These are phyloP conservation scores for Scenedesmus sp. DNA, from an alignment of 163 green algal genomes.

Conservation along the genomic window DNA sequence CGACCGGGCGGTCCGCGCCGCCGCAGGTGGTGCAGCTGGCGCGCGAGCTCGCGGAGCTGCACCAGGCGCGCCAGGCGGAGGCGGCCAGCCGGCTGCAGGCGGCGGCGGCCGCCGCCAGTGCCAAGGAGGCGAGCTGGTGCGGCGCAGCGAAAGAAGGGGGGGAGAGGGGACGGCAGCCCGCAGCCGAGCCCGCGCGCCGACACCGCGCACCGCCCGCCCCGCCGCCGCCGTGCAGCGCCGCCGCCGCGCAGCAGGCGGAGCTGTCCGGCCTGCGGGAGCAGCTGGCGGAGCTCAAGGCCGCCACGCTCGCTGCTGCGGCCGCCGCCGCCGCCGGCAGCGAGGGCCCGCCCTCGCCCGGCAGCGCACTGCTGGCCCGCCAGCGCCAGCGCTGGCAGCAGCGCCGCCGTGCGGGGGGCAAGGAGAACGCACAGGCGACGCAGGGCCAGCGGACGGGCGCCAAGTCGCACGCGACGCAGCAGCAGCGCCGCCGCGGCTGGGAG, in stretches of 20 bases:
- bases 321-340: background rate
- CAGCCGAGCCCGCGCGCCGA: too few species aligned
- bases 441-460: too few species aligned
- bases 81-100: background rate
- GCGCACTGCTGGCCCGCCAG: background rate
- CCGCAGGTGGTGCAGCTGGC: conserved; percentile 66
- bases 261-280: conserved; percentile 21
- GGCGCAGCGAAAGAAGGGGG: too few species aligned
- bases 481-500: background rate
- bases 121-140: conserved; percentile 22
- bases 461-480: too few species aligned
- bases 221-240: conserved; percentile 9
- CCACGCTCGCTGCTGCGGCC: conserved; percentile 26
- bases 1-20: too few species aligned
- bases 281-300: conserved; percentile 20
- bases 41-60: conserved; percentile 57
- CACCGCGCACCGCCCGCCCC: background rate
- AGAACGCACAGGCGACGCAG: too few species aligned
- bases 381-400: background rate
- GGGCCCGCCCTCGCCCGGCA: background rate
- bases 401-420: too few species aligned
- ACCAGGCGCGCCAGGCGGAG: conserved; percentile 36
- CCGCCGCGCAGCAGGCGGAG: background rate
- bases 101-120: conserved; percentile 12
- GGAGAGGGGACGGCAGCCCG: too few species aligned